Conservation (phyloP, 805 yeast species). For the Metschnikowia corniflorae region DNA sequence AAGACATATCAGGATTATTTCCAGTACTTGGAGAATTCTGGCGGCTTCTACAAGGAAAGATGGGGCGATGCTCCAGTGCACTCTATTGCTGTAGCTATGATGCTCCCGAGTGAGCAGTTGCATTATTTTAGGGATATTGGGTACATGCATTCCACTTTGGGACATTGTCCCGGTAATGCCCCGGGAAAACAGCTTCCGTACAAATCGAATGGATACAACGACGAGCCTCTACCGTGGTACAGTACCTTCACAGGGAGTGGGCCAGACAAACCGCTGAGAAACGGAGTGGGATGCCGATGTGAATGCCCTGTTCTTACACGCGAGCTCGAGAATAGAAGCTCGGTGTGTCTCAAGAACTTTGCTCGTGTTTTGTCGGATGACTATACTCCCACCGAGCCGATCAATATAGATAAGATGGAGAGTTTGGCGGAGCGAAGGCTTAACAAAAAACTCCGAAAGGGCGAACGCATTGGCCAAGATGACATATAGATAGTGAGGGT, state of each 20-base stretch:
- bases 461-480: conserved; percentile 15
- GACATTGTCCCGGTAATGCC: conserved; percentile 74
- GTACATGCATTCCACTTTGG: conserved; percentile 73
- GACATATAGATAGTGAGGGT: too few relatives aligned
- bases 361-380: conserved; percentile 34
- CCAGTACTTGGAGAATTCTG: conserved; percentile 59
- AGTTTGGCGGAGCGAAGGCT: conserved; percentile 19
- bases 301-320: conserved; percentile 53
- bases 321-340: conserved; percentile 54
- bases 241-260: conserved; percentile 4
- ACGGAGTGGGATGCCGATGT: conserved; percentile 83
- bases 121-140: conserved; percentile 95
- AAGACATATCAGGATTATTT: conserved; percentile 65
- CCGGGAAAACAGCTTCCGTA: conserved; percentile 26
- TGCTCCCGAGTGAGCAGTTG: conserved; percentile 62
- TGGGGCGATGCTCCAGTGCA: conserved; percentile 99
- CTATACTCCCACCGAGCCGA: conserved; percentile 17
- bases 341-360: conserved; percentile 54
- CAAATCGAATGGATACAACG: conserved; percentile 24
- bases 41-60: conserved; percentile 86
- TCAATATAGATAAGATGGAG: conserved; percentile 27
- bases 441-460: conserved; percentile 19
- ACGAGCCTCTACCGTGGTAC: conserved; percentile 28
- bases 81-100: conserved; percentile 78
- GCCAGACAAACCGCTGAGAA: conserved; percentile 30